Base-by-base conservation (phyloP, 1,139 yeast genomes). In the Wickerhamomyces sp. region DNA sequence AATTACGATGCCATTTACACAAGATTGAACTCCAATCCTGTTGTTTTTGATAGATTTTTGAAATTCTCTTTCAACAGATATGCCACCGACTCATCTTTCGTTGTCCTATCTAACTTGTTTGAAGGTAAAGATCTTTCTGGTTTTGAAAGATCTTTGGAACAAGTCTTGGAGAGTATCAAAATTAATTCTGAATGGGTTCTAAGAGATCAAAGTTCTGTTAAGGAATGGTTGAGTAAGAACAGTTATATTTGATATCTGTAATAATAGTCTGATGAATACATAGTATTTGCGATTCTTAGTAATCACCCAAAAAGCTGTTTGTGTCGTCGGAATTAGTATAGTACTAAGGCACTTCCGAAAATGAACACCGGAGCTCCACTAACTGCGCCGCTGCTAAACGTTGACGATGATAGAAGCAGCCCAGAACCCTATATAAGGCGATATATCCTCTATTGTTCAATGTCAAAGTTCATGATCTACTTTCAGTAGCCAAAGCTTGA, bases 21-120 rank as follows among this genome's bases (percentile, higher is more conserved):
- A 23, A 57, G 69, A 34, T 64, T 76, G 64, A 68, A 77, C 11
- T 58, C 72, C 26, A 78, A 78, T 55, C 69, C 72, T 66, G 76
- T 76, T 32, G 74, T 78, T 13, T 64, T 81, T 43, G 88, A 81
- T 47, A 66, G 89, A 47, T 74, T 81, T 37, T 59, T 83, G 32
- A 72, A 74, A 44, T 58, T 68, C 31, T 67, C 83, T 4, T 59
- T 78, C 46, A 59, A 65, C 31, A 62, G 68, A 45, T 75, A 68
- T 51, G 68, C 70, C 38, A 64, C 72, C 18, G 51, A 50, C 35
- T 66, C 64, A 28, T 65, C 67, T 41, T 57, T 61, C 35, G 55
- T 59, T 13, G 77, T 74, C 31, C 66, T 80, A 36, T 59, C 61
- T 27, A 44, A 42, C 2, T 78, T 82, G 52, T 84, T 81, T 51